Conservation (phyloP, 768 basidiomycete species). For the Butyriboletus loyo region DNA sequence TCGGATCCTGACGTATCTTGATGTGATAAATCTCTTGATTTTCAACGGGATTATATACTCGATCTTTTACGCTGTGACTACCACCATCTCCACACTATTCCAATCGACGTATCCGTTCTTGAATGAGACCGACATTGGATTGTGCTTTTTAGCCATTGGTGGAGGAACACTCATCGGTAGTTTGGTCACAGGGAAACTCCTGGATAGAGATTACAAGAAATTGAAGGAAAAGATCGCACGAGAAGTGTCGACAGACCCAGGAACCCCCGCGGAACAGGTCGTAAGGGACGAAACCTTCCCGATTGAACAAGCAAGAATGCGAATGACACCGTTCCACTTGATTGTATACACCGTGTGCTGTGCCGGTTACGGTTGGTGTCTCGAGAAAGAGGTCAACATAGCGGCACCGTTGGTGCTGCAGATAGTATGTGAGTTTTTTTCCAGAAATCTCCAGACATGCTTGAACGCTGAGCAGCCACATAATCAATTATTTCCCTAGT, state of each 20-base stretch:
- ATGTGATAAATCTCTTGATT: constrained; percentile 38
- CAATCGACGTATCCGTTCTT: constrained; percentile 47
- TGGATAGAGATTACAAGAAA: constrained; percentile 64
- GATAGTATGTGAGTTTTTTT: constrained; percentile 20
- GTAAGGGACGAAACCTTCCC: constrained; percentile 46
- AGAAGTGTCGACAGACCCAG: constrained; percentile 18
- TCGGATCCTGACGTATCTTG: constrained; percentile 36
- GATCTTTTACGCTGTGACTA: constrained; percentile 47
- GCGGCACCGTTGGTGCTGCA: constrained; percentile 55
- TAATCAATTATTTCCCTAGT: constrained; percentile 34
- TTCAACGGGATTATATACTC: constrained; percentile 55
- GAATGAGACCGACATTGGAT: constrained; percentile 52
- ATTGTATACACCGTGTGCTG: constrained; percentile 39
- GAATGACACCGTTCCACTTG: constrained; percentile 42
- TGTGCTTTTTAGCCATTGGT: constrained; percentile 77
- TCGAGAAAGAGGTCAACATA: constrained; percentile 46
- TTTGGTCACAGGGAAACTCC: constrained; percentile 52
- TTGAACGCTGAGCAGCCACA: neutral
- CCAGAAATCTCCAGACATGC: neutral
- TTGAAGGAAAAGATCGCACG: constrained; percentile 25
- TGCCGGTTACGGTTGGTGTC: constrained; percentile 60
- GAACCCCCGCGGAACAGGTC: constrained; percentile 21
- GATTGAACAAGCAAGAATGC: constrained; percentile 57
- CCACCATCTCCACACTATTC: constrained; percentile 51
- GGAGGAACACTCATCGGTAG: constrained; percentile 66